These are phyloP conservation scores for Allium cepa DNA, from an alignment of 106 monocot species.

Conservation along the genomic window DNA sequence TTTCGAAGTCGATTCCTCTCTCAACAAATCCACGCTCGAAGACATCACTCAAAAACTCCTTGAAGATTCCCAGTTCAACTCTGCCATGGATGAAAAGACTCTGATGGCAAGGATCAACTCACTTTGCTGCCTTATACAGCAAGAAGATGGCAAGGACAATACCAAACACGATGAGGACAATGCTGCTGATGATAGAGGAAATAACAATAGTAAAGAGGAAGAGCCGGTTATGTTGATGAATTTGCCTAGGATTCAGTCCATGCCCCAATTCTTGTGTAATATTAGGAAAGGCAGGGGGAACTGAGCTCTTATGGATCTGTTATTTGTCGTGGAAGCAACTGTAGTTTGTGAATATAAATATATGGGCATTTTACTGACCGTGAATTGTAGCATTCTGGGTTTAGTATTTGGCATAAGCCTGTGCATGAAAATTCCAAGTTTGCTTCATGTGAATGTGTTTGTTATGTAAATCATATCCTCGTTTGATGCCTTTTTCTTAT, in stretches of 20 bases:
- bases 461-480: too few relatives aligned
- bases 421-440: too few relatives aligned
- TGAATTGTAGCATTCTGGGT: too few relatives aligned
- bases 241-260: constrained; percentile 68
- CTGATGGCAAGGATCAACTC: constrained; percentile 80
- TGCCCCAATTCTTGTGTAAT: constrained; percentile 68
- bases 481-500: too few relatives aligned
- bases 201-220: constrained; percentile 2
- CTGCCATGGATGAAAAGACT: constrained; percentile 53
- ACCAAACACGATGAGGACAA: constrained; percentile 8
- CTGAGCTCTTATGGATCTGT: not conserved
- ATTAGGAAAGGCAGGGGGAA: constrained; percentile 42
- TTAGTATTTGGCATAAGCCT: too few relatives aligned
- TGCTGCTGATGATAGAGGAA: not conserved
- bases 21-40: constrained; percentile 43
- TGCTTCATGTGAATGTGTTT: too few relatives aligned
- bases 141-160: constrained; percentile 20
- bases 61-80: constrained; percentile 41
- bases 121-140: constrained; percentile 70
- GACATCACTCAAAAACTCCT: constrained; percentile 58
- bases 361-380: too few relatives aligned
- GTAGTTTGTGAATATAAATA: too few relatives aligned
- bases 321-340: too few relatives aligned
- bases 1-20: not conserved
- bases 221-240: constrained; percentile 38